Evolutionary conservation across 2,329 filamentous ascomycete species (phyloP), one percentile per base, ranked within the genome.

Genomic region (Pyrenochaeta sp.): DNA sequence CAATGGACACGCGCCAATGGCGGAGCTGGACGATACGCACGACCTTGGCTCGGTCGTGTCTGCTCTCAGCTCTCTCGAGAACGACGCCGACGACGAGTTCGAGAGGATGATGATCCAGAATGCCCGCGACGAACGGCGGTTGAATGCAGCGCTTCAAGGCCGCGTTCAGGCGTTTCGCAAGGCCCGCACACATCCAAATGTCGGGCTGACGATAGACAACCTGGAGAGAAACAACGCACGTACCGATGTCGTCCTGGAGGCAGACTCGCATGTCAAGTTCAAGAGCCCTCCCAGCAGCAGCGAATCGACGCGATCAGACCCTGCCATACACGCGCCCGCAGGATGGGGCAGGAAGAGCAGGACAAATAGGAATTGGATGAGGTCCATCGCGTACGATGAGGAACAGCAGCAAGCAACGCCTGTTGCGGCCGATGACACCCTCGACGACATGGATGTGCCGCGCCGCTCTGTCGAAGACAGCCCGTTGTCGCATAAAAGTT

Each of bases 311-410:
- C 52, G 51, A 19, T 73, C 70, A 19, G 74, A 77, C 41, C 75
- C 75, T 17, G 72, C 75, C 3, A 51, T 78, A 24, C 73, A 74
- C 23, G 61, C 73, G 44, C 77, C 77, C 24, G 58, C 68, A 27
- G 63, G 72, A 50, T 80, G 77, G 77, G 77, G 76, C n/a, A 61
- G 74, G 41, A 77, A 75, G 57, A 72, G 65, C 18, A 71, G 72
- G 41, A 56, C 65, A 7, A 67, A 59, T 31, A 64, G 65, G 17
- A 66, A 74, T 48, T 78, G 75, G 75, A 63, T 77, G 57, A 58
- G 71, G n/a, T 60, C 67, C 28, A 72, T 74, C 37, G 67, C 60
- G 7, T 43, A 57, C 11, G 62, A 63, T 3, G 57, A 60, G 13
- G 67, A 50, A 44, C 54, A 51, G 31, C 48, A 42, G 34, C 47